Conservation (phyloP, 352 stramenopile genomes). For the Pseudoperonospora humuli region DNA sequence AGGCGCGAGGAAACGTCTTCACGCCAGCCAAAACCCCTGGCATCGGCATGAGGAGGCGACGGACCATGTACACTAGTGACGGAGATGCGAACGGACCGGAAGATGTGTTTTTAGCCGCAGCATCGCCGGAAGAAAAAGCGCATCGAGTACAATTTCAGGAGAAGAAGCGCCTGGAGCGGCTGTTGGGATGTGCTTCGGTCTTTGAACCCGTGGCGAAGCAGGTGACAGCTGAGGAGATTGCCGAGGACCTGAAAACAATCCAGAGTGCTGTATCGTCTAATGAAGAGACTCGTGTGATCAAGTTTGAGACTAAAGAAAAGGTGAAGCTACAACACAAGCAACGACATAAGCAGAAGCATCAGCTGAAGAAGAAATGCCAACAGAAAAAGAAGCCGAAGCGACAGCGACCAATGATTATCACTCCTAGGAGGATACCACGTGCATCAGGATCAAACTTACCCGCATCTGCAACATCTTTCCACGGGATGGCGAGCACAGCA, state of each 20-base stretch:
- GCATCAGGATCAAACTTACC: conserved; percentile 8
- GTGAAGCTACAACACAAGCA: conserved; percentile 1
- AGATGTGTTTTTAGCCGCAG: conserved; percentile 19
- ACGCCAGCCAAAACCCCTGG: conserved; percentile 10
- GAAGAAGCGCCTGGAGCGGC: conserved; percentile 45
- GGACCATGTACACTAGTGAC: conserved; percentile 13
- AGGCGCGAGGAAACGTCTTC: conserved; percentile 8
- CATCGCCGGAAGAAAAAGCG: conserved; percentile 23
- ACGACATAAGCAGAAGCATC: conserved; percentile 2
- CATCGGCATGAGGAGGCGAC: conserved; percentile 14
- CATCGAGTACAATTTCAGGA: conserved; percentile 36
- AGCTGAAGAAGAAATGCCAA: conserved; percentile 5
- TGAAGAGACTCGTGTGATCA: not conserved
- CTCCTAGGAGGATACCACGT: conserved; percentile 16
- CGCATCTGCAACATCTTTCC: conserved; percentile 5
- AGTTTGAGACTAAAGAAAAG: conserved; percentile 10
- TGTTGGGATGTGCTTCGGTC: conserved; percentile 42
- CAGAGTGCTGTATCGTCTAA: conserved; percentile 7
- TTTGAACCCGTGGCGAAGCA: conserved; percentile 39
- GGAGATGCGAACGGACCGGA: conserved; percentile 15
- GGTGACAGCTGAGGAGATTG: conserved; percentile 24
- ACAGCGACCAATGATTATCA: conserved; percentile 17
- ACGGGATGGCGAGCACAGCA: not conserved
- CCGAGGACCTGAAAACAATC: conserved; percentile 37
- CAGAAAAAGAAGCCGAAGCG: conserved; percentile 17